phyloP scores from a whole-genome alignment of 371 early-diverging fungal species.

The Mucor mucedo region DNA sequence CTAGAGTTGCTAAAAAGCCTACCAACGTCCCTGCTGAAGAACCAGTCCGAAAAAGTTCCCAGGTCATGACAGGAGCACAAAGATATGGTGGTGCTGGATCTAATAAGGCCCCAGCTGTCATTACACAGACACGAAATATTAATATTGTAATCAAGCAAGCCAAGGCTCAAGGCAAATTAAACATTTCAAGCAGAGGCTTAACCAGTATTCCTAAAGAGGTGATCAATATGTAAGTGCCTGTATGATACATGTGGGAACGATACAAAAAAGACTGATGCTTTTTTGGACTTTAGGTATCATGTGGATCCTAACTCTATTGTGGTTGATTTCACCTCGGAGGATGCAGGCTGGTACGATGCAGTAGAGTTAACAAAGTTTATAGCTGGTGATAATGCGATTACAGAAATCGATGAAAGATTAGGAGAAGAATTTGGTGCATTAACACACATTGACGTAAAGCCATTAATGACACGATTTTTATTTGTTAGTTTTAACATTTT shows the following conservation, averaged over 20 bases:
- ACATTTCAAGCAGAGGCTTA: conserved; percentile 71
- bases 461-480: background rate
- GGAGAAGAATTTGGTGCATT: conserved; percentile 68
- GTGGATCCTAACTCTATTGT: conserved; percentile 61
- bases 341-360: conserved; percentile 65
- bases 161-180: conserved; percentile 64
- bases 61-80: conserved; percentile 46
- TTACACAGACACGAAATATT: conserved; percentile 31
- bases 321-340: conserved; percentile 58
- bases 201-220: conserved; percentile 68
- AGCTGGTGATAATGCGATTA: conserved; percentile 71
- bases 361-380: conserved; percentile 71
- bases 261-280: background rate
- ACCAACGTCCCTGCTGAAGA: conserved; percentile 5
- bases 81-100: conserved; percentile 25
- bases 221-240: conserved; percentile 50
- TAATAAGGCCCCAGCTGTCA: conserved; percentile 23
- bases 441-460: conserved; percentile 66
- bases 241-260: background rate
- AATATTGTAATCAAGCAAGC: conserved; percentile 47
- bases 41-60: conserved; percentile 4
- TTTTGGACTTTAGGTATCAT: conserved; percentile 47
- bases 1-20: conserved; percentile 23
- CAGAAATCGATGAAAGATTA: conserved; percentile 63
- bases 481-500: conserved; percentile 2